Percentiles rank a stretch among this genome's conserved stretches.
phyloP scores from a whole-genome alignment of 164 flowering plant species.

The Vitis vinifera region ASM3070453v1 NC_081813.1:16246001-16246500 shows the following conservation, averaged over 20 bases:
- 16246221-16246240: constrained; percentile 38
- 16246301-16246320: constrained; percentile 20
- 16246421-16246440: no score
- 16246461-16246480: constrained; percentile 11
- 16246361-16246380: constrained; percentile 53
- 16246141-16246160: no score
- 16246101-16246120: no score
- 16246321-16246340: constrained; percentile 75
- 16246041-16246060: no score
- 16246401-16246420: background rate
- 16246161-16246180: no score
- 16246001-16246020: constrained; percentile 77
- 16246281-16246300: constrained; percentile 57
- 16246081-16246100: background rate
- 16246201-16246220: no score
- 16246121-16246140: no score
- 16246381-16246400: constrained; percentile 40
- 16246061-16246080: background rate
- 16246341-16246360: constrained; percentile 78
- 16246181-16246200: no score
- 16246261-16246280: constrained; percentile 85
- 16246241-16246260: constrained; percentile 79
- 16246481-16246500: constrained; percentile 14
- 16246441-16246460: background rate
- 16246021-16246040: no score